Conservation (phyloP, 2,329 filamentous ascomycete species). For the Nemania sp. region DNA sequence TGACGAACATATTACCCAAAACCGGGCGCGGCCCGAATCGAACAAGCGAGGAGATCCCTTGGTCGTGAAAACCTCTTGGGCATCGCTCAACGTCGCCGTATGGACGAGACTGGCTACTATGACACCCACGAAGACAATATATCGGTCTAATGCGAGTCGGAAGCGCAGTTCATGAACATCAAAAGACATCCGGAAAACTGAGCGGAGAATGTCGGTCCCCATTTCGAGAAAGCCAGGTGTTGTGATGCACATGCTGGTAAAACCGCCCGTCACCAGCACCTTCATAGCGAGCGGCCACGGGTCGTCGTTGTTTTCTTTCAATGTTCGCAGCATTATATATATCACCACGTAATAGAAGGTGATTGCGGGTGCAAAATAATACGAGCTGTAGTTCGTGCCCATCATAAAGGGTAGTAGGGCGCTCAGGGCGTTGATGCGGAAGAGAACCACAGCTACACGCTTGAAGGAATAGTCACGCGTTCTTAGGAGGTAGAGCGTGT, state of each 20-base stretch:
- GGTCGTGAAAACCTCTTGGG: conserved; percentile 24
- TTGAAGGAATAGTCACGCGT: conserved; percentile 61
- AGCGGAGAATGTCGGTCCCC: conserved; percentile 43
- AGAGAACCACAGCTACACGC: conserved; percentile 56
- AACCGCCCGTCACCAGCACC: conserved; percentile 49
- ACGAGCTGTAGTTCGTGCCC: conserved; percentile 58
- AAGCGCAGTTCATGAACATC: conserved; percentile 54
- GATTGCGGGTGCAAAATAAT: conserved; percentile 63
- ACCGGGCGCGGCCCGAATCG: conserved; percentile 11
- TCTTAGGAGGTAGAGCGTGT: conserved; percentile 61
- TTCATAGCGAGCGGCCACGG: conserved; percentile 51
- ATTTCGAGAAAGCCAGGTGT: conserved; percentile 50
- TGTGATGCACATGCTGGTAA: conserved; percentile 41
- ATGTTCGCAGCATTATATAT: conserved; percentile 55
- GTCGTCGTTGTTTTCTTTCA: conserved; percentile 48
- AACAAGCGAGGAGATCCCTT: conserved; percentile 22
- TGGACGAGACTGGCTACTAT: conserved; percentile 50
- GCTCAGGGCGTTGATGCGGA: conserved; percentile 62
- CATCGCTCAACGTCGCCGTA: conserved; percentile 34
- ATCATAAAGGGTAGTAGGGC: conserved; percentile 59
- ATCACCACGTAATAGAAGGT: conserved; percentile 66
- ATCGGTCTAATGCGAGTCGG: conserved; percentile 56
- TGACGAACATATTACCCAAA: conserved; percentile 31
- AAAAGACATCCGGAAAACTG: conserved; percentile 54
- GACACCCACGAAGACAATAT: conserved; percentile 62